A percentile compares a stretch with the other conserved stretches of the same genome.
Evolutionary conservation across 2,329 filamentous ascomycete species (phyloP).

Genomic region (Karstenula rhodostoma): DNA sequence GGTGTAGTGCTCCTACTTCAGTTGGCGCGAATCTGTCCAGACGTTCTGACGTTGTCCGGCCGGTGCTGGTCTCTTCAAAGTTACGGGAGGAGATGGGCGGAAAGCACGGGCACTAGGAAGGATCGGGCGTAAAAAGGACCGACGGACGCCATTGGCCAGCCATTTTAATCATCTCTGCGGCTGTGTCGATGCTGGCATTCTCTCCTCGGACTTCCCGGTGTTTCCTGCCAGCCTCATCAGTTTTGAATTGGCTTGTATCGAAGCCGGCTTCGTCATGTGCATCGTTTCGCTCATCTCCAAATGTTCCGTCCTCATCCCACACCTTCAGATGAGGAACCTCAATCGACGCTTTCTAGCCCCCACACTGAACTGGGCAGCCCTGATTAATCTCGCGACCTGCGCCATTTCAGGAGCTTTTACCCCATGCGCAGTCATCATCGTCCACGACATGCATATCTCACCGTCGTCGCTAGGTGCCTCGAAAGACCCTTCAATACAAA

Average conservation of each 20-base stretch:
- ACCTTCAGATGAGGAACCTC: neutral
- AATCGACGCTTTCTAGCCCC: neutral
- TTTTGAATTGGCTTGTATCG: too few species aligned
- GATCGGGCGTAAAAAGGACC: conserved; percentile 3
- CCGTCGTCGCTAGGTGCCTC: neutral
- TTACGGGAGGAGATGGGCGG: neutral
- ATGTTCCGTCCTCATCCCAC: neutral
- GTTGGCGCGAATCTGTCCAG: neutral
- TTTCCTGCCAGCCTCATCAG: neutral
- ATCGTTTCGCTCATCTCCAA: neutral
- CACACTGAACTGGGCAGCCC: neutral
- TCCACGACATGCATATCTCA: neutral
- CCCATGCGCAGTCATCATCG: neutral
- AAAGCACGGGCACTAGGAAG: conserved; percentile 6
- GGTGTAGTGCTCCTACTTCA: neutral
- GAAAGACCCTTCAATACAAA: neutral
- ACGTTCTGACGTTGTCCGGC: neutral
- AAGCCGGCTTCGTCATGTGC: neutral
- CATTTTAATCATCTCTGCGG: neutral
- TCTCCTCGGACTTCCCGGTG: neutral
- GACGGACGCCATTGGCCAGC: conserved; percentile 2
- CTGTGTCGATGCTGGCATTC: neutral
- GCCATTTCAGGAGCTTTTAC: neutral
- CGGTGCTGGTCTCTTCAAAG: neutral
- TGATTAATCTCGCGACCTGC: neutral